Percentiles rank a stretch among this genome's conserved stretches.
phyloP scores from a whole-genome alignment of 805 yeast species.

The Starmerella etchellsii region DNA sequence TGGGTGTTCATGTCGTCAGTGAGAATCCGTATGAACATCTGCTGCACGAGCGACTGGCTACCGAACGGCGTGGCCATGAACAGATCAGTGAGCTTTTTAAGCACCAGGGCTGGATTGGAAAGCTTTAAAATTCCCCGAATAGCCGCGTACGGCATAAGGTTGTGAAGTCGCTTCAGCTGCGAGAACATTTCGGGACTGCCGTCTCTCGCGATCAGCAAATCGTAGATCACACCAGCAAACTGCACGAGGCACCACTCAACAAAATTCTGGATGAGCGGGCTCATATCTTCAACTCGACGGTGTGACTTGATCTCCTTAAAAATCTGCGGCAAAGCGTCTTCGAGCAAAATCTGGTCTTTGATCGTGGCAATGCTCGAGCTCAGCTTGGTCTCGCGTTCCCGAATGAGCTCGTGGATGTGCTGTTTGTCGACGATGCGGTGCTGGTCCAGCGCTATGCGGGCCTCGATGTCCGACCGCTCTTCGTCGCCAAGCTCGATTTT shows the following conservation, averaged over 20 bases:
- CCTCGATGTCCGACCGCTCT: conserved; percentile 44
- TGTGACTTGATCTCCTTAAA: conserved; percentile 55
- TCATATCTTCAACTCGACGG: conserved; percentile 40
- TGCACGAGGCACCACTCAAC: conserved; percentile 75
- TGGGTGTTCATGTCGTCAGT: conserved; percentile 63
- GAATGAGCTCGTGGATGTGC: conserved; percentile 59
- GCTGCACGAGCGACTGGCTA: conserved; percentile 54
- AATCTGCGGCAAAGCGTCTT: conserved; percentile 45
- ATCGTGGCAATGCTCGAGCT: conserved; percentile 47
- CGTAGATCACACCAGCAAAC: conserved; percentile 72
- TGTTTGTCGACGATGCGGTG: conserved; percentile 48
- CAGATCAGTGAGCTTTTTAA: conserved; percentile 66
- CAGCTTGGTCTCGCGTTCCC: conserved; percentile 41
- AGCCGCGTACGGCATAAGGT: conserved; percentile 64
- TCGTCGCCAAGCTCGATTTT: conserved; percentile 31
- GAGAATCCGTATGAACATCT: conserved; percentile 56
- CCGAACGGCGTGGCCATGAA: conserved; percentile 72
- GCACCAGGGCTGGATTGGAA: conserved; percentile 77
- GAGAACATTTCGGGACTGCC: conserved; percentile 61
- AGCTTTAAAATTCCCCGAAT: conserved; percentile 64
- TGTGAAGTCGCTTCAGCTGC: conserved; percentile 60
- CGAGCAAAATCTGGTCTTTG: conserved; percentile 40
- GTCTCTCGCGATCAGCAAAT: conserved; percentile 68
- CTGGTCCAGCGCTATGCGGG: conserved; percentile 51
- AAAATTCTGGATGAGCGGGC: conserved; percentile 56